Percentiles rank a stretch among this genome's conserved stretches.
phyloP scores from a whole-genome alignment of 257 asterid genomes.

The Lithospermum erythrorhizon region DNA sequence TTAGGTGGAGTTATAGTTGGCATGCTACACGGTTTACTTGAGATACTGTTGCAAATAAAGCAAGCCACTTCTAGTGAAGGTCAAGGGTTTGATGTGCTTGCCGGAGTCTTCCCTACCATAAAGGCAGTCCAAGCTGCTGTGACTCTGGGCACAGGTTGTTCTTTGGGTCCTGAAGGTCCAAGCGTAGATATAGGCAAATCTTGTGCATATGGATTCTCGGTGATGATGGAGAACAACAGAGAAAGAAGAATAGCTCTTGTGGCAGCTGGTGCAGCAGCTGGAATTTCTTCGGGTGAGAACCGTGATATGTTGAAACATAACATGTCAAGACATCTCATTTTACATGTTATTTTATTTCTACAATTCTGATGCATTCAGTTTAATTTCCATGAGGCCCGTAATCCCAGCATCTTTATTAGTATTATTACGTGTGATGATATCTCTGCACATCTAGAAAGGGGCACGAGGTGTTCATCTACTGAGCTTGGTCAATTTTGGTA shows the following conservation, averaged over 20 bases:
- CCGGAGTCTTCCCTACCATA: slow-evolving; percentile 66
- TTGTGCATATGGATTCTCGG: slow-evolving; percentile 85
- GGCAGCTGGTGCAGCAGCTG: slow-evolving; percentile 99
- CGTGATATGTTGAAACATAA: slow-evolving; percentile 1
- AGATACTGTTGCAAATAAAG: slow-evolving; percentile 69
- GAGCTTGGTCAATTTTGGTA: not conserved
- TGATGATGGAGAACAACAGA: slow-evolving; percentile 90
- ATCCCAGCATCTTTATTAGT: not conserved
- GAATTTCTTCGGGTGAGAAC: slow-evolving; percentile 81
- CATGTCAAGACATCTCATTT: not conserved
- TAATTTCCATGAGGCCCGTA: not conserved
- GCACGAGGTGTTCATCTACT: not conserved
- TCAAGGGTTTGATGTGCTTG: slow-evolving; percentile 68
- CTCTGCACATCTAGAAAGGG: not conserved
- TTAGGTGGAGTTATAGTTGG: slow-evolving; percentile 97
- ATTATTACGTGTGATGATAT: not conserved
- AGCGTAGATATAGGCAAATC: slow-evolving; percentile 98
- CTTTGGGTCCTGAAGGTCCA: slow-evolving; percentile 99
- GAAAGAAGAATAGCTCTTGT: slow-evolving; percentile 94
- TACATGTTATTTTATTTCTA: not conserved
- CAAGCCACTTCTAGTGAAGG: slow-evolving; percentile 65
- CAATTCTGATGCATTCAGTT: not conserved
- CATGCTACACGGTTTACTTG: slow-evolving; percentile 90
- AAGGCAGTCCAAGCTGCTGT: slow-evolving; percentile 95
- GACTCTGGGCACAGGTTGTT: slow-evolving; percentile 89